These are phyloP conservation scores for Penicillium angulare DNA, from an alignment of 495 filamentous ascomycete genomes.

Conservation along the genomic window DNA sequence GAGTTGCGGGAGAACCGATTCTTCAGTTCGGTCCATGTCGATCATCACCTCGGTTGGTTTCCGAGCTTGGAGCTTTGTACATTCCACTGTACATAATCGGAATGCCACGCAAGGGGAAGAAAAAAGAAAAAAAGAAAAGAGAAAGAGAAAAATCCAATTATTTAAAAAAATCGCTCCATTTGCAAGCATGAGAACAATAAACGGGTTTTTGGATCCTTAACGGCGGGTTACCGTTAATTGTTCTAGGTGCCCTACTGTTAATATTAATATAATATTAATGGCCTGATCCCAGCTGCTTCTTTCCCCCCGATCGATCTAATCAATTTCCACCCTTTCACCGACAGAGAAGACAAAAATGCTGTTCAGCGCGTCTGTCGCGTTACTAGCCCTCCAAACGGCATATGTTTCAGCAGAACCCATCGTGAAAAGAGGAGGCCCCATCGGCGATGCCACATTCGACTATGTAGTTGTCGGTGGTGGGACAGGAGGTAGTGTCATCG, in stretches of 20 bases:
- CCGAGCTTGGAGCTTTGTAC: too few relatives aligned
- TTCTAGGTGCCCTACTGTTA: too few relatives aligned
- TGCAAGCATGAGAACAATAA: too few relatives aligned
- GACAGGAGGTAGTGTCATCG: constrained; percentile 50
- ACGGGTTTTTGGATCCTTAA: not conserved
- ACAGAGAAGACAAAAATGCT: constrained; percentile 1
- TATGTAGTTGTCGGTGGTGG: constrained; percentile 59
- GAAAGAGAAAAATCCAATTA: too few relatives aligned
- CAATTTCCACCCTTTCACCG: too few relatives aligned
- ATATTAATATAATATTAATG: too few relatives aligned
- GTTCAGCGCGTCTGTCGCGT: not conserved
- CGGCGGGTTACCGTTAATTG: not conserved
- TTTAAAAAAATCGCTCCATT: not conserved
- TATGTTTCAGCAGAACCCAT: not conserved
- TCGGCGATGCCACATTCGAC: constrained; percentile 36
- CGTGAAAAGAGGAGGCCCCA: not conserved
- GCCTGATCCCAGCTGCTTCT: too few relatives aligned
- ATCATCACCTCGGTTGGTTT: too few relatives aligned
- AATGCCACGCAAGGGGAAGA: not conserved
- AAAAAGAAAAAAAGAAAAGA: not conserved
- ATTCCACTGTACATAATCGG: not conserved
- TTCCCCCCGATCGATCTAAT: too few relatives aligned
- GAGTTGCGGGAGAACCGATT: too few relatives aligned
- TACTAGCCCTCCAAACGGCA: constrained; percentile 4
- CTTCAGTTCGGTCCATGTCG: too few relatives aligned